phyloP scores from a whole-genome alignment of 306 rosid genomes.

The Sophora flavescens region DNA sequence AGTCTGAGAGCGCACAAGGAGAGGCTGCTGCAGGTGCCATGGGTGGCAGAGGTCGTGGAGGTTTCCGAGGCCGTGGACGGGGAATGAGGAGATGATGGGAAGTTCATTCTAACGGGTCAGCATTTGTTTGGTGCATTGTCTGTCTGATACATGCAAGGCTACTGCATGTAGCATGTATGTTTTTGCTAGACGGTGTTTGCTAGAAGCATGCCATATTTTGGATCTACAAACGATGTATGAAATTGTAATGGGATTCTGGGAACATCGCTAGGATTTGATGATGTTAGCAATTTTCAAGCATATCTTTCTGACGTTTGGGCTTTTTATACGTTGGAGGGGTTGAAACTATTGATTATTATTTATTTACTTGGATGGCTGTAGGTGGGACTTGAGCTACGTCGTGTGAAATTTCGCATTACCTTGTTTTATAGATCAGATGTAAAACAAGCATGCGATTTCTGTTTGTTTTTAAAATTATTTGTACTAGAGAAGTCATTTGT shows the following conservation, averaged over 20 bases:
- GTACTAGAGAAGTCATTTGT: neutral
- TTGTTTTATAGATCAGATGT: neutral
- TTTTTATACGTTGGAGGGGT: slow-evolving; percentile 36
- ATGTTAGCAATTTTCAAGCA: slow-evolving; percentile 33
- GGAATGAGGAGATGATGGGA: slow-evolving; percentile 87
- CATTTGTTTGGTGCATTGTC: slow-evolving; percentile 25
- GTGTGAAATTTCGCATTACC: slow-evolving; percentile 44
- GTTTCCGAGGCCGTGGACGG: slow-evolving; percentile 91
- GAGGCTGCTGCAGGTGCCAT: slow-evolving; percentile 99
- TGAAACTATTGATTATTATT: slow-evolving; percentile 5
- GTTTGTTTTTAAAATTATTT: neutral
- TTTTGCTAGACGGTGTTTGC: slow-evolving; percentile 39
- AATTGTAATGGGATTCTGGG: slow-evolving; percentile 36
- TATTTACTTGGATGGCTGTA: neutral
- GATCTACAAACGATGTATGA: slow-evolving; percentile 31
- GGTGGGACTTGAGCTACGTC: slow-evolving; percentile 33
- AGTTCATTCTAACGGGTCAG: neutral
- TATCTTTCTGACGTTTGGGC: slow-evolving; percentile 24
- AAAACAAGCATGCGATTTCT: neutral
- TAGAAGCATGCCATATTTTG: slow-evolving; percentile 44
- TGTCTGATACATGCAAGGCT: slow-evolving; percentile 29
- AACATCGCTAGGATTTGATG: slow-evolving; percentile 38
- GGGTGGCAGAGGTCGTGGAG: slow-evolving; percentile 98
- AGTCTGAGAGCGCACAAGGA: slow-evolving; percentile 99
- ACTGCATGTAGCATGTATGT: slow-evolving; percentile 26